These are phyloP conservation scores for Quercus lobata DNA, from an alignment of 331 rosid species.

Conservation along the genomic window DNA sequence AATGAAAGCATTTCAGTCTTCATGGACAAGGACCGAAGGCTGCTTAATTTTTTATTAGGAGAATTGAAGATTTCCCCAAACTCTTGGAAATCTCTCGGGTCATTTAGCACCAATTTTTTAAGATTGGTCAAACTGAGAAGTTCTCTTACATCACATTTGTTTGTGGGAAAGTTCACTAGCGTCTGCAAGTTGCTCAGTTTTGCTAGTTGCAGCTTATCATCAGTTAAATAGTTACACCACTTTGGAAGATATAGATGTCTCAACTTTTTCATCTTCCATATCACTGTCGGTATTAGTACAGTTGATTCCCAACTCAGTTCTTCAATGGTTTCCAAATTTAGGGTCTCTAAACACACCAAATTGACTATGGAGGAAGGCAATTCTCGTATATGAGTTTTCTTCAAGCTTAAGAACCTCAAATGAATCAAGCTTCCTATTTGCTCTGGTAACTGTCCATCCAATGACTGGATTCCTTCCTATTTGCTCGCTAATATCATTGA, in stretches of 20 bases:
- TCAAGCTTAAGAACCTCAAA: conserved; percentile 43
- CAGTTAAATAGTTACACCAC: conserved; percentile 23
- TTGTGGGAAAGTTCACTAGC: conserved; percentile 43
- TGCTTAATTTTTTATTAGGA: conserved; percentile 12
- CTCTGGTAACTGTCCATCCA: conserved; percentile 20
- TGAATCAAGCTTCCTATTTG: conserved; percentile 36
- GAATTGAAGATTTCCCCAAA: conserved; percentile 30
- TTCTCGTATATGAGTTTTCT: conserved; percentile 15
- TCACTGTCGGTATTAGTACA: conserved; percentile 28
- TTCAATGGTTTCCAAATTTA: conserved; percentile 39
- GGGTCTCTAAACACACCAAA: conserved; percentile 36
- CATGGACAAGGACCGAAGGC: conserved; percentile 40
- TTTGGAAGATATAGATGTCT: conserved; percentile 52
- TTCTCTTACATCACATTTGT: conserved; percentile 35
- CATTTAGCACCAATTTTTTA: conserved; percentile 41
- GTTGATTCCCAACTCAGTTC: conserved; percentile 37
- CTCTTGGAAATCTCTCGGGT: conserved; percentile 35
- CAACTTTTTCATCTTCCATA: conserved; percentile 31
- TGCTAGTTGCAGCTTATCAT: conserved; percentile 20
- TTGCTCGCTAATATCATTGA: conserved; percentile 16
- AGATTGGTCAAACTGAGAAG: conserved; percentile 32
- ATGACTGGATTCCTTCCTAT: conserved; percentile 29
- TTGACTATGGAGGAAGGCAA: conserved; percentile 40
- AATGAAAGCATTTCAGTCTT: conserved; percentile 40
- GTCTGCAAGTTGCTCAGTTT: conserved; percentile 38